Evolutionary conservation across 768 basidiomycete genomes (phyloP).

Genomic region (Tricholoma saponaceum): DNA sequence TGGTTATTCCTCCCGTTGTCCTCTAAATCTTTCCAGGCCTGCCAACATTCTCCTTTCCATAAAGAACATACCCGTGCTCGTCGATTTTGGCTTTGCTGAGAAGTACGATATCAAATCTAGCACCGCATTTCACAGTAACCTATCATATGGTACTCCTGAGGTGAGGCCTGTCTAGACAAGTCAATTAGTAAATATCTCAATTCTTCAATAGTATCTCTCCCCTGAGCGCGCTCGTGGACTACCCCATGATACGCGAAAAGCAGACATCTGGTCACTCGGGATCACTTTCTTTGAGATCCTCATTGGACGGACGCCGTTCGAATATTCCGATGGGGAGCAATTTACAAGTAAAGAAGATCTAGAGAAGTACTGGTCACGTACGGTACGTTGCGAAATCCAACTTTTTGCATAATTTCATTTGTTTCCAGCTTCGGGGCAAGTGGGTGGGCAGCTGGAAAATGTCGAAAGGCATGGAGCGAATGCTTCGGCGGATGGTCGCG

Average conservation of each 20-base stretch:
- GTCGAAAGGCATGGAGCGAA: constrained; percentile 57
- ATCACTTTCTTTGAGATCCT: constrained; percentile 95
- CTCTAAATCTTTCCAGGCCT: constrained; percentile 45
- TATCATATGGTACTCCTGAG: constrained; percentile 90
- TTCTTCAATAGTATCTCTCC: constrained; percentile 69
- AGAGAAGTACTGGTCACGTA: constrained; percentile 83
- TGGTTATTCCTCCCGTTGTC: not conserved
- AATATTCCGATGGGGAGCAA: constrained; percentile 73
- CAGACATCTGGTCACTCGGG: constrained; percentile 83
- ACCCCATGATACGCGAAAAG: constrained; percentile 90
- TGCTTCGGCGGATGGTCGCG: constrained; percentile 73
- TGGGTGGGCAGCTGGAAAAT: constrained; percentile 85
- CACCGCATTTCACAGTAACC: constrained; percentile 75
- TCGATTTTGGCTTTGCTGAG: constrained; percentile 97
- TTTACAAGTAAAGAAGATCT: constrained; percentile 77
- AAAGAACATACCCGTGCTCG: constrained; percentile 78
- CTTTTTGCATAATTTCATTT: not conserved
- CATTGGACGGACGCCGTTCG: constrained; percentile 89
- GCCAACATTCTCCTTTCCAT: constrained; percentile 88
- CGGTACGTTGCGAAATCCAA: constrained; percentile 37
- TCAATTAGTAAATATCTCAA: not conserved
- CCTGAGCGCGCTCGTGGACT: constrained; percentile 88
- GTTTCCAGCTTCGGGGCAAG: constrained; percentile 60
- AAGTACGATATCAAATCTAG: constrained; percentile 63
- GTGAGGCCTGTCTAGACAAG: constrained; percentile 31